phyloP scores from a whole-genome alignment of 176 grass and related monocot genomes.

The Raddia guianensis region DNA sequence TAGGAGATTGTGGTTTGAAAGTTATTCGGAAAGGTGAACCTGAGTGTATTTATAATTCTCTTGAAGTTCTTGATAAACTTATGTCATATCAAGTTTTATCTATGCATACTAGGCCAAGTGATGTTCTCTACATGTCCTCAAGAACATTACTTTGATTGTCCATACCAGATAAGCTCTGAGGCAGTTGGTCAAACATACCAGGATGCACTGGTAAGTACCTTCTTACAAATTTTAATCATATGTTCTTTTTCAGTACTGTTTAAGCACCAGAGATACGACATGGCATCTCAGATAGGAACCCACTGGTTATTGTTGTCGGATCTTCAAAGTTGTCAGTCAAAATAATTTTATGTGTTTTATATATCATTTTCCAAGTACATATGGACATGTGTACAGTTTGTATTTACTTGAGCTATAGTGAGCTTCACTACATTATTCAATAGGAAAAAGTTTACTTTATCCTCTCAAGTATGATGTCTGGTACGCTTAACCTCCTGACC shows the following conservation, averaged over 20 bases:
- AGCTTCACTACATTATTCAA: neutral
- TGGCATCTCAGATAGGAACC: neutral
- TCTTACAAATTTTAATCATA: neutral
- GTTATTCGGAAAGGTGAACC: slow-evolving; percentile 77
- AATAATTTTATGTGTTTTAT: neutral
- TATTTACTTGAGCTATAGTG: slow-evolving; percentile 21
- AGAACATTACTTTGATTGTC: slow-evolving; percentile 99
- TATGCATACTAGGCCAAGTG: slow-evolving; percentile 62
- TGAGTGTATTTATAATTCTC: neutral
- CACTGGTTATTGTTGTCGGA: neutral
- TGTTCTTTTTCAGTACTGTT: neutral
- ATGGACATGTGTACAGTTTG: neutral
- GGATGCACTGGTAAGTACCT: slow-evolving; percentile 70
- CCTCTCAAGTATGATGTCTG: no score
- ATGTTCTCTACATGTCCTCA: slow-evolving; percentile 79
- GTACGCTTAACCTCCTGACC: no score
- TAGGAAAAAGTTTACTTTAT: neutral
- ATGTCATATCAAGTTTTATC: neutral
- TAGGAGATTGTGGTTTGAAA: slow-evolving; percentile 87
- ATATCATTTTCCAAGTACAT: neutral
- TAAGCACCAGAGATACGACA: neutral
- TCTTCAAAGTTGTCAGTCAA: neutral
- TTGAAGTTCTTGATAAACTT: slow-evolving; percentile 9
- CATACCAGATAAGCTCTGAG: slow-evolving; percentile 93
- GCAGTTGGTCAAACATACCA: slow-evolving; percentile 72